Conservation (phyloP, 2,329 filamentous ascomycete species). For the Scedosporium dehoogii region DNA sequence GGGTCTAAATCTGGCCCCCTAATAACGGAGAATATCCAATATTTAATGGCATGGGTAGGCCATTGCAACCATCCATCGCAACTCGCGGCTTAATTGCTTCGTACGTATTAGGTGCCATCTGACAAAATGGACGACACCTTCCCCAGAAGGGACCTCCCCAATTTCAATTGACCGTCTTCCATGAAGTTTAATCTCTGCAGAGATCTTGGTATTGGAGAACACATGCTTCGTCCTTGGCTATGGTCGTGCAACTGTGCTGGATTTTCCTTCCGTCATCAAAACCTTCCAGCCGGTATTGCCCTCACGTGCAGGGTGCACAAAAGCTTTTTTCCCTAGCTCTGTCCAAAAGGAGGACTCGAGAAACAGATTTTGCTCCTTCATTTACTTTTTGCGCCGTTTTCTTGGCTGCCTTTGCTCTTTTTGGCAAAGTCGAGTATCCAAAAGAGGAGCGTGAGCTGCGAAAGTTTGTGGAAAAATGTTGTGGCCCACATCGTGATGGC, state of each 20-base stretch:
- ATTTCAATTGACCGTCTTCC: not conserved
- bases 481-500: too few relatives aligned
- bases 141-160: not conserved
- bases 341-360: not conserved
- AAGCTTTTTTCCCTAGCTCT: too few relatives aligned
- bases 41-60: not conserved
- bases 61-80: not conserved
- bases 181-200: not conserved
- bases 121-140: not conserved
- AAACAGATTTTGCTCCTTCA: not conserved
- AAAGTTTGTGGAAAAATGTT: not conserved
- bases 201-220: not conserved
- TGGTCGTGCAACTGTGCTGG: too few relatives aligned
- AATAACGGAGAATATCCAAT: not conserved
- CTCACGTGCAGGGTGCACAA: too few relatives aligned
- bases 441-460: not conserved
- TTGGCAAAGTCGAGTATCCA: not conserved
- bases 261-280: not conserved
- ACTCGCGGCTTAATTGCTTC: too few relatives aligned
- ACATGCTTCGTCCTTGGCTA: too few relatives aligned
- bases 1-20: not conserved
- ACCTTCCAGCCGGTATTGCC: not conserved
- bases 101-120: too few relatives aligned
- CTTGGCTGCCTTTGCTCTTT: not conserved
- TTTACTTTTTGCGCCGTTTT: not conserved